phyloP scores from a whole-genome alignment of 805 yeast genomes.

The Candida caryicola region DNA sequence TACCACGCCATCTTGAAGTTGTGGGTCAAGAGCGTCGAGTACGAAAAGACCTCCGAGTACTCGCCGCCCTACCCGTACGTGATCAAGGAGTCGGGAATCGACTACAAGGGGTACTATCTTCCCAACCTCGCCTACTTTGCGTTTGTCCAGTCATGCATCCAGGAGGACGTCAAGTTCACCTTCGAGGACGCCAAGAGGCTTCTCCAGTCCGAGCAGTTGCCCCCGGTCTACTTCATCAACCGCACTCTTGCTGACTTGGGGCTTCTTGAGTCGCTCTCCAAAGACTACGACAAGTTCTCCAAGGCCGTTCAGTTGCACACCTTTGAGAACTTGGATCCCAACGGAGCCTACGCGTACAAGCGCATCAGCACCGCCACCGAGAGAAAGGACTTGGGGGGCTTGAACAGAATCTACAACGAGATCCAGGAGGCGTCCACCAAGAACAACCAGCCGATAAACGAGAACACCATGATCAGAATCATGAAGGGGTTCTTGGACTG shows the following conservation, averaged over 20 bases:
- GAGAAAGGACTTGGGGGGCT: constrained; percentile 15
- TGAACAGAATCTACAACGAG: constrained; percentile 23
- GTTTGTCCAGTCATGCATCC: constrained; percentile 28
- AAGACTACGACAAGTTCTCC: constrained; percentile 4
- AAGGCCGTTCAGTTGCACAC: constrained; percentile 9
- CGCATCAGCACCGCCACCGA: constrained; percentile 21
- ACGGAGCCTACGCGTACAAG: constrained; percentile 21
- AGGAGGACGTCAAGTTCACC: constrained; percentile 21
- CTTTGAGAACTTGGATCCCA: constrained; percentile 32
- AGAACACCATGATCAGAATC: constrained; percentile 38
- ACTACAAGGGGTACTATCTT: constrained; percentile 14
- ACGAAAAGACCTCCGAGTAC: constrained; percentile 11
- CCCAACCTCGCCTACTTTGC: constrained; percentile 33
- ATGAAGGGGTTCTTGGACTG: constrained; percentile 46
- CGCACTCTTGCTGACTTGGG: constrained; percentile 16
- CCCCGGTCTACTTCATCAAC: constrained; percentile 16
- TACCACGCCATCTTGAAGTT: constrained; percentile 25
- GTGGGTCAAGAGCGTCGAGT: constrained; percentile 37
- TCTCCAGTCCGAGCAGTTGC: constrained; percentile 25
- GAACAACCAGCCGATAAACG: constrained; percentile 34
- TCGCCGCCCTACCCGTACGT: constrained; percentile 6
- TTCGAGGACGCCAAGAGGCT: constrained; percentile 25
- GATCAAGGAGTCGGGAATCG: constrained; percentile 8
- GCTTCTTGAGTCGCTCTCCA: constrained; percentile 7
- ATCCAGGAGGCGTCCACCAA: constrained; percentile 21